A percentile compares a stretch with the other conserved stretches of the same genome.
phyloP scores from a whole-genome alignment of 2,329 filamentous ascomycete species.

The Sclerotinia glacialis region DNA sequence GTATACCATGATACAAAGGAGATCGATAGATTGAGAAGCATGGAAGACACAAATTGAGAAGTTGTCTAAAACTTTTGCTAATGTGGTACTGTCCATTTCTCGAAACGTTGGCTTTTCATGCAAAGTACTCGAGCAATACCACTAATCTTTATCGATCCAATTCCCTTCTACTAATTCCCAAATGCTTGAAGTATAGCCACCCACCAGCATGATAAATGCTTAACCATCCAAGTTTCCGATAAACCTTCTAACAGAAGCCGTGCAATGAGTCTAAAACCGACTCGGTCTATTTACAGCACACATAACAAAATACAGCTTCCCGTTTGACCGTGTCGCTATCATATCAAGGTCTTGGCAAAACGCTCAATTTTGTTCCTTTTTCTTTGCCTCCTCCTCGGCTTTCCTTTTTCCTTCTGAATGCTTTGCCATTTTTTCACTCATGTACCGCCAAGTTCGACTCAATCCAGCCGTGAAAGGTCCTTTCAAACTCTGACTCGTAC shows the following conservation, averaged over 20 bases:
- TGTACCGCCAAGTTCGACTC: constrained; percentile 67
- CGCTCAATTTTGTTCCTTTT: constrained; percentile 11
- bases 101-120: background rate
- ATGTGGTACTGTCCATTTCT: background rate
- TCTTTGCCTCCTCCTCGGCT: constrained; percentile 23
- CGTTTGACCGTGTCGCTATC: constrained; percentile 10
- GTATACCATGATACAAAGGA: background rate
- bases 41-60: background rate
- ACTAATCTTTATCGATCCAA: constrained; percentile 5
- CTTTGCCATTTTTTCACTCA: constrained; percentile 77
- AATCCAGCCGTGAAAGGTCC: constrained; percentile 76
- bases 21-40: background rate
- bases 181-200: constrained; percentile 4
- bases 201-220: background rate
- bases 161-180: constrained; percentile 9
- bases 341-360: constrained; percentile 1
- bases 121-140: background rate
- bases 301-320: constrained; percentile 14
- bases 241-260: background rate
- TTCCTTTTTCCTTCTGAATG: constrained; percentile 43
- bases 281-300: constrained; percentile 17
- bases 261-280: constrained; percentile 5
- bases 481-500: constrained; percentile 83
- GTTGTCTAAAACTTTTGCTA: background rate
- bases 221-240: background rate